phyloP scores from a whole-genome alignment of 2,329 filamentous ascomycete genomes.

The Stemphylium lycopersici region DNA sequence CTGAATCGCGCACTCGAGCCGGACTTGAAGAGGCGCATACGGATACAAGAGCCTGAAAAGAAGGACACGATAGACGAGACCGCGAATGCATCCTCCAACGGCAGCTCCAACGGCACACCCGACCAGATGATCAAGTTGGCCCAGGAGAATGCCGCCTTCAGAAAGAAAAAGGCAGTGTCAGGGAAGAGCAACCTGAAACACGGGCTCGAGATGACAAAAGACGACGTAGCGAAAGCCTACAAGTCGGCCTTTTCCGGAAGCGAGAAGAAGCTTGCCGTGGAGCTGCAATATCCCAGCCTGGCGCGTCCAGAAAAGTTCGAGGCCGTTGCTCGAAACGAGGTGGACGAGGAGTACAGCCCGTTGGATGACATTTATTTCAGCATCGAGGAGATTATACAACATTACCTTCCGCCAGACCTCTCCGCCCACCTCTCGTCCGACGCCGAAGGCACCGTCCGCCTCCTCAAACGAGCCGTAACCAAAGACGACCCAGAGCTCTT shows the following conservation, averaged over 20 bases:
- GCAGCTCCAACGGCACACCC: constrained; percentile 6
- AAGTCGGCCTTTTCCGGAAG: constrained; percentile 58
- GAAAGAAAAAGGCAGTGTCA: constrained; percentile 18
- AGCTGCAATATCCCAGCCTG: constrained; percentile 83
- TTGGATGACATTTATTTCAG: constrained; percentile 74
- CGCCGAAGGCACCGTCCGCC: constrained; percentile 74
- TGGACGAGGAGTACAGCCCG: constrained; percentile 56
- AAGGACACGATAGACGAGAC: constrained; percentile 9
- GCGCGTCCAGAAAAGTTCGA: constrained; percentile 66
- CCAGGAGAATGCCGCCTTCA: constrained; percentile 12
- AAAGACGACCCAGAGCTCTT: constrained; percentile 73
- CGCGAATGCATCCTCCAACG: constrained; percentile 7
- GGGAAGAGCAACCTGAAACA: constrained; percentile 44
- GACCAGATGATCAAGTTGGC: constrained; percentile 9
- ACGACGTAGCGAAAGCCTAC: constrained; percentile 54
- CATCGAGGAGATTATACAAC: constrained; percentile 67
- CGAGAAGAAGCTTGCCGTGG: constrained; percentile 58
- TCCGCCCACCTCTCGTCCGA: constrained; percentile 72
- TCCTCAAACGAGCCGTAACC: constrained; percentile 75
- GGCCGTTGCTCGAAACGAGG: constrained; percentile 32
- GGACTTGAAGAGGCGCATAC: constrained; percentile 42
- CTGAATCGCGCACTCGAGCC: constrained; percentile 47
- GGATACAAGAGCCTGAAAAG: constrained; percentile 27
- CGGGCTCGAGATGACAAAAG: constrained; percentile 50
- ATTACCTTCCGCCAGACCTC: constrained; percentile 77